Percentiles rank a stretch among this genome's conserved stretches.
Conservation (phyloP, 192 early-diverging fungal species). For the Gaertneriomyces sp. region DNA sequence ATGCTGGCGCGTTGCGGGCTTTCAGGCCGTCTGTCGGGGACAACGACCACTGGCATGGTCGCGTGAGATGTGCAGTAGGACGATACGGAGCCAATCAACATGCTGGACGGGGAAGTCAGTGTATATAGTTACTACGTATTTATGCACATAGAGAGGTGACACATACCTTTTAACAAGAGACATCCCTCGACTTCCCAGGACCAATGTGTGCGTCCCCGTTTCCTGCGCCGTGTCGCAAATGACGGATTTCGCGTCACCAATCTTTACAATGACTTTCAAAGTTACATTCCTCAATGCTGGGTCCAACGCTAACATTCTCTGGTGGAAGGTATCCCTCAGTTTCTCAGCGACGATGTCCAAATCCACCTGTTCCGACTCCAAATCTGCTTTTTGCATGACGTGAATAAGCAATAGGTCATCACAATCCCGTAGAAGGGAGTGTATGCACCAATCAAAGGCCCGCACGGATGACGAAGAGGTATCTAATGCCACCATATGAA, state of each 20-base stretch:
- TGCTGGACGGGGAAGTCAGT: not conserved
- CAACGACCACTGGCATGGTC: conserved; percentile 1
- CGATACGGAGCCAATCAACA: not conserved
- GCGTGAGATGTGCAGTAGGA: conserved; percentile 1
- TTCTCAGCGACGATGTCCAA: not conserved
- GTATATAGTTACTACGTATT: not conserved
- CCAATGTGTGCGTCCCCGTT: not conserved
- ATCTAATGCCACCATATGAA: conserved; percentile 6
- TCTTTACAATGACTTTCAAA: not conserved
- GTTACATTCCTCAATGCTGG: not conserved
- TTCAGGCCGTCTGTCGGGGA: not conserved
- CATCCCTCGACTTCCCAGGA: not conserved
- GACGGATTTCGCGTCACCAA: not conserved
- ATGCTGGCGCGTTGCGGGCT: too few relatives aligned
- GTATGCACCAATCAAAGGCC: not conserved
- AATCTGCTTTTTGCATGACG: not conserved
- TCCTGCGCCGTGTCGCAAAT: conserved; percentile 3
- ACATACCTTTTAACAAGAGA: conserved; percentile 1
- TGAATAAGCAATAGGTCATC: conserved; percentile 1
- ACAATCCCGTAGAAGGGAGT: not conserved
- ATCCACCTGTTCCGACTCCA: too few relatives aligned
- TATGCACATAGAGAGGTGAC: not conserved
- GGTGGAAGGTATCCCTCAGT: not conserved
- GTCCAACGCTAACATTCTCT: conserved; percentile 2
- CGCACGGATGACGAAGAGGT: not conserved